A percentile compares a stretch with the other conserved stretches of the same genome.
These are phyloP conservation scores for Spatholobus suberectus DNA, from an alignment of 306 rosid species.

Conservation along the genomic window DNA sequence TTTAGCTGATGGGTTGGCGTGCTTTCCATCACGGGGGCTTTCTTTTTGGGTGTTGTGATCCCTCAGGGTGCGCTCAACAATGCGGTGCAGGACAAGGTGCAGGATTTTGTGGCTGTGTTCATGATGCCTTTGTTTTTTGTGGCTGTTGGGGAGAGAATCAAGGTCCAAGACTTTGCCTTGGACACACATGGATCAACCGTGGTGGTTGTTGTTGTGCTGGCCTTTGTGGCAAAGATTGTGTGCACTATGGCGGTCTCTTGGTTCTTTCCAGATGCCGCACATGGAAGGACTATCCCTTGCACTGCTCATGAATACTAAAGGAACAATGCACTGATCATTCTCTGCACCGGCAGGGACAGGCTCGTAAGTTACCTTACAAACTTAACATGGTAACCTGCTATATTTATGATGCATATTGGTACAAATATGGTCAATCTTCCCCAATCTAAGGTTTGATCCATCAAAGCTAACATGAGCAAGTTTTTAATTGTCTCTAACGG, in stretches of 20 bases:
- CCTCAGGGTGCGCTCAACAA: slow-evolving; percentile 45
- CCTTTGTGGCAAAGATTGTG: slow-evolving; percentile 38
- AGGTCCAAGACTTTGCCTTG: background rate
- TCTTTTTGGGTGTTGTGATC: slow-evolving; percentile 44
- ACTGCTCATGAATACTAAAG: slow-evolving; percentile 54
- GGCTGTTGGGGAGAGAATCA: slow-evolving; percentile 37
- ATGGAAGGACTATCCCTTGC: slow-evolving; percentile 50
- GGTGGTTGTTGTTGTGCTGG: slow-evolving; percentile 38
- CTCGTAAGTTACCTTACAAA: slow-evolving; percentile 36
- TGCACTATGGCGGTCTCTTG: background rate
- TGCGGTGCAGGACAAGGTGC: slow-evolving; percentile 45
- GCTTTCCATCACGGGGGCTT: slow-evolving; percentile 42
- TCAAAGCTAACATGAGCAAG: background rate
- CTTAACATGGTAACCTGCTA: slow-evolving; percentile 4
- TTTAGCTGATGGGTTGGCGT: slow-evolving; percentile 39
- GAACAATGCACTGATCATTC: slow-evolving; percentile 42
- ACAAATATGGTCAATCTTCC: background rate
- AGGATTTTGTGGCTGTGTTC: slow-evolving; percentile 42
- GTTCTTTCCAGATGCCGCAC: slow-evolving; percentile 38
- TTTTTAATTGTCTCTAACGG: too few species aligned
- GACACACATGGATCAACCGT: background rate
- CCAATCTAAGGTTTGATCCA: background rate
- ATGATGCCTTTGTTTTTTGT: slow-evolving; percentile 51
- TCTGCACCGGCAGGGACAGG: slow-evolving; percentile 44
- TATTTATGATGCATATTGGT: background rate